Conservation (phyloP, 176 grass and related monocot species). For the Musa schizocarpa region DNA sequence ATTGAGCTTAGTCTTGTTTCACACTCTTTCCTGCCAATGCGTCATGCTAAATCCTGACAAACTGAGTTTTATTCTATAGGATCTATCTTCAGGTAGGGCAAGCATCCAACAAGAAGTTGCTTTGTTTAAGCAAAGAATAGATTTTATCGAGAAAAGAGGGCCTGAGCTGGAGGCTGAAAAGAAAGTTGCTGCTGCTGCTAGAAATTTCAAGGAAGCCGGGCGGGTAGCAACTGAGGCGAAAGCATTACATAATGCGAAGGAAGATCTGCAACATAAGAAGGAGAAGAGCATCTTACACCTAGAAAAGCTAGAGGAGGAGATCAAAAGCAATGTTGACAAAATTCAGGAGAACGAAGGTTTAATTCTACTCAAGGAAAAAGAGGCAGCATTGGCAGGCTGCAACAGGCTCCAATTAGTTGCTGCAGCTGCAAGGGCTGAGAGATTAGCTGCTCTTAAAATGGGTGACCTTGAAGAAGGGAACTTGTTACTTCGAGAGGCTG, state of each 20-base stretch:
- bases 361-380: slow-evolving; percentile 74
- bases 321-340: slow-evolving; percentile 42
- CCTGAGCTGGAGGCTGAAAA: slow-evolving; percentile 95
- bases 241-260: slow-evolving; percentile 64
- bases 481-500: slow-evolving; percentile 59
- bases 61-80: slow-evolving; percentile 40
- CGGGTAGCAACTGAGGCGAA: slow-evolving; percentile 82
- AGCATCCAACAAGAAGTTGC: slow-evolving; percentile 66
- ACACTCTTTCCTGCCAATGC: no score
- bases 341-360: slow-evolving; percentile 74
- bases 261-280: slow-evolving; percentile 56
- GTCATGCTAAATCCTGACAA: no score
- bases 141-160: slow-evolving; percentile 81
- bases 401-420: slow-evolving; percentile 62
- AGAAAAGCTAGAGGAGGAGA: slow-evolving; percentile 62
- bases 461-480: slow-evolving; percentile 63
- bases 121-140: slow-evolving; percentile 58
- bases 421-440: slow-evolving; percentile 73
- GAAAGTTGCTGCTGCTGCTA: slow-evolving; percentile 80
- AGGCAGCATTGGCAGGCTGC: slow-evolving; percentile 71
- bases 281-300: slow-evolving; percentile 56
- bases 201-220: slow-evolving; percentile 93
- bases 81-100: slow-evolving; percentile 64
- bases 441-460: slow-evolving; percentile 63
- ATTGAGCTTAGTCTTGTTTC: no score